A percentile compares a stretch with the other conserved stretches of the same genome.
Conservation (phyloP, 2,329 filamentous ascomycete species). For the Trichophyton verrucosum region DNA sequence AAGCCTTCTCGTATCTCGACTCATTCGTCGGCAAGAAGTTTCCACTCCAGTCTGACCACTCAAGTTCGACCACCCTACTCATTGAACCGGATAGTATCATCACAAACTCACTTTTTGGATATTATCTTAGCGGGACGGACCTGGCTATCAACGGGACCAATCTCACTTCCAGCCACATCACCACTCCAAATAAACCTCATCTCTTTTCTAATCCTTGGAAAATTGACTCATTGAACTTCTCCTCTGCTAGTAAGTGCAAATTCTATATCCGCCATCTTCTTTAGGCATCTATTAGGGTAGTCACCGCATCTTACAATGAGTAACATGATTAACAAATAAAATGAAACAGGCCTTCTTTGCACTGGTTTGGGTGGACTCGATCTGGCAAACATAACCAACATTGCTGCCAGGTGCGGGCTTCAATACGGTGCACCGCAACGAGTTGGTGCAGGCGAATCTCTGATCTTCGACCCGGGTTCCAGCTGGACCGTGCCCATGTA, state of each 20-base stretch:
- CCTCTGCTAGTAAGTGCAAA: too few relatives aligned
- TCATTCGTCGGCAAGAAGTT: background rate
- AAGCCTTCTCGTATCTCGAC: background rate
- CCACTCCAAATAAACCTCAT: too few relatives aligned
- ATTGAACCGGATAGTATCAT: too few relatives aligned
- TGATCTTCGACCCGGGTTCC: slow-evolving; percentile 31
- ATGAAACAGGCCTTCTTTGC: too few relatives aligned
- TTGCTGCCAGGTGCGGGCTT: slow-evolving; percentile 25
- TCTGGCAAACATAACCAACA: background rate
- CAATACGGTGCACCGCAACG: slow-evolving; percentile 30
- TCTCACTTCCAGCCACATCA: too few relatives aligned
- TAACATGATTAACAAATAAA: background rate
- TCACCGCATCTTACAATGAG: background rate
- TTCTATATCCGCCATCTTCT: too few relatives aligned
- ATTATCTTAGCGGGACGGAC: background rate
- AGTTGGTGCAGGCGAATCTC: slow-evolving; percentile 21
- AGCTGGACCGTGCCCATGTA: slow-evolving; percentile 35
- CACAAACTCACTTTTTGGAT: background rate
- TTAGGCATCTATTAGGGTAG: background rate
- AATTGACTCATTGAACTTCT: too few relatives aligned
- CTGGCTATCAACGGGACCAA: too few relatives aligned
- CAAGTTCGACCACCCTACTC: background rate
- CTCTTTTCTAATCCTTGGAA: too few relatives aligned
- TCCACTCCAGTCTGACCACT: background rate
- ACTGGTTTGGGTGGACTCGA: background rate